Evolutionary conservation across 139 green algal species (phyloP), one percentile per base, ranked within the genome.

Genomic region (Ettlia oleoabundans): DNA sequence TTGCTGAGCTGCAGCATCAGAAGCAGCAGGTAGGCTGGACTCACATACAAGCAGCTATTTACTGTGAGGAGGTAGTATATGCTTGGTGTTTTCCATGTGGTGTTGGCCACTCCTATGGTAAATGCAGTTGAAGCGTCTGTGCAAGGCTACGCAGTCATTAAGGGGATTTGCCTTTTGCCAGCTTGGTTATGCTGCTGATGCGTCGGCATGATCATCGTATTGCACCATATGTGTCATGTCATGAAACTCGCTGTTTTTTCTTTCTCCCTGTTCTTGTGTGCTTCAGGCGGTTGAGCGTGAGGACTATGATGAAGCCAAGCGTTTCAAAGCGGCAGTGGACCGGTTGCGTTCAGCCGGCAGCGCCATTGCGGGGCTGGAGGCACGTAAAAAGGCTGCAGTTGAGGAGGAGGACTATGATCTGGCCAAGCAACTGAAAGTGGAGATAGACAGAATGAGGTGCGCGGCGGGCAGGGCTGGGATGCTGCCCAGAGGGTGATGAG

Each of bases 301-400:
- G 88, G 95, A 98, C 83, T 99, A 99, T 82, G 96, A 99, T 83
- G 94, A 97, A 73, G 96, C 96, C 18, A 99, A 99, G 86, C 86
- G 90, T 19, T 83, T 99, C 10, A 95, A 95, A 77, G 53, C 30
- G 28, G 81, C 32, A 30, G 83, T 91, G 19, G 88, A 91, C 32
- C 63, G 77, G 13, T 83, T 91, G 35, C 62, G 79, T 0, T 64
- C 77, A 7, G 76, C 84, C 0, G 80, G 70, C 32, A 52, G 47
- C 6, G 93, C 93, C 82, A 90, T 97, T 30, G 88, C 91, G 24
- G 86, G 93, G 82, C 88, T 98, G 37, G 93, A 96, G 78, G 86
- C 83, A 13, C 76, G 73, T 26, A 87, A 91, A 76, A 32, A 51
- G 38, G 85, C 41, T 22, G 87, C 88, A 19, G 93, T 97, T 30